Percentiles rank a stretch among this genome's conserved stretches.
Evolutionary conservation across 2,329 filamentous ascomycete genomes (phyloP).

Genomic region (Fusarium sp.): DNA sequence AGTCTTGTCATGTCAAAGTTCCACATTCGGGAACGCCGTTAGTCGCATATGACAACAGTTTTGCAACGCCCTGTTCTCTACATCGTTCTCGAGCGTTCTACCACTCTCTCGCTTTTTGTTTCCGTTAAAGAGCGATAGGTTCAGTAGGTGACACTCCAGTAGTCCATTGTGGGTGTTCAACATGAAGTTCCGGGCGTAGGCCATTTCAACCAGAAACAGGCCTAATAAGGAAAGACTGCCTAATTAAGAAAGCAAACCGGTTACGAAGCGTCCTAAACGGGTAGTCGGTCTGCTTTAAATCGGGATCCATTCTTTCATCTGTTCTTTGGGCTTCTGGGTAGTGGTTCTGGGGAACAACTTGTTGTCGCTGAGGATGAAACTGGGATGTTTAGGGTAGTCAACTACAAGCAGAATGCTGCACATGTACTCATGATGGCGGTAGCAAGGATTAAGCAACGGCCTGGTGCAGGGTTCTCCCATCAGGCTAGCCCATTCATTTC

Average conservation of each 20-base stretch:
- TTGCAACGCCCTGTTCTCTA: too few relatives aligned
- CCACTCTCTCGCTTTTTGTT: too few relatives aligned
- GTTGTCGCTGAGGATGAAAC: background rate
- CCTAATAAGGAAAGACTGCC: background rate
- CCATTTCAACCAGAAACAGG: background rate
- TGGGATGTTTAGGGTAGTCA: background rate
- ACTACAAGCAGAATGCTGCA: background rate
- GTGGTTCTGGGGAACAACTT: background rate
- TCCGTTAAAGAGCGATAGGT: background rate
- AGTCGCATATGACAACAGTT: background rate
- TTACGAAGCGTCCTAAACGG: background rate
- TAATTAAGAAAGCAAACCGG: background rate
- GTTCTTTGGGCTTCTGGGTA: background rate
- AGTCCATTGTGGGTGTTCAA: too few relatives aligned
- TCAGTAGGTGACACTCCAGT: background rate
- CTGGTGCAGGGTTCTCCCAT: background rate
- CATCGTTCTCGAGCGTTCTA: background rate
- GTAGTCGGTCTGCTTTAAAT: background rate
- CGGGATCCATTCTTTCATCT: background rate
- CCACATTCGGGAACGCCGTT: background rate
- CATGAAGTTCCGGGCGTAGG: too few relatives aligned
- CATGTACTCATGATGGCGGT: background rate
- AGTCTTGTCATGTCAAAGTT: background rate
- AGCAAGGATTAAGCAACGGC: background rate
- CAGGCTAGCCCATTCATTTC: background rate